These are phyloP conservation scores for Botrytis deweyae DNA, from an alignment of 2,329 filamentous ascomycete genomes.

Conservation along the genomic window DNA sequence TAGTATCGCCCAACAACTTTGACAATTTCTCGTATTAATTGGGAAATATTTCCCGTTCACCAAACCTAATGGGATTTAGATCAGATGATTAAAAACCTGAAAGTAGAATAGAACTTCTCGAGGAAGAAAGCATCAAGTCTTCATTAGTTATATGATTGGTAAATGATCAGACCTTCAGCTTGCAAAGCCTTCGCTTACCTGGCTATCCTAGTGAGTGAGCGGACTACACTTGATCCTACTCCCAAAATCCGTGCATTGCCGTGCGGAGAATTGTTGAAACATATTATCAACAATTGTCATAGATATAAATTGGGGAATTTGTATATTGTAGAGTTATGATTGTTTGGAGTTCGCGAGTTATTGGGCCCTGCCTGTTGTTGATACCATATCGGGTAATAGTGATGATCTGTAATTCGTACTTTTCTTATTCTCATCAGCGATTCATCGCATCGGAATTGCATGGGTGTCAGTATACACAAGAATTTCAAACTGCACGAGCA, in stretches of 20 bases:
- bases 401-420: not conserved
- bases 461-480: not conserved
- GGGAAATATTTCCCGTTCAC: not conserved
- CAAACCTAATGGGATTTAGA: not conserved
- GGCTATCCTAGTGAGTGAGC: not conserved
- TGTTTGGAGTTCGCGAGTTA: not conserved
- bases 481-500: slow-evolving; percentile 3
- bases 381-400: not conserved
- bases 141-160: not conserved
- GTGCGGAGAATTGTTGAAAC: slow-evolving; percentile 12
- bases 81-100: not conserved
- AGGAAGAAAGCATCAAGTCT: not conserved
- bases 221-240: slow-evolving; percentile 13
- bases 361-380: not conserved
- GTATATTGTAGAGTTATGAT: not conserved
- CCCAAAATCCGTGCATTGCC: slow-evolving; percentile 11
- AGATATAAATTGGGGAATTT: not conserved
- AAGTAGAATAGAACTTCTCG: not conserved
- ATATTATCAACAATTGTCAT: not conserved
- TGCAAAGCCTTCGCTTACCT: not conserved
- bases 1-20: not conserved
- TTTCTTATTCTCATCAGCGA: not conserved
- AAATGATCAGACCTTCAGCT: slow-evolving; percentile 15
- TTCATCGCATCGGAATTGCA: not conserved
- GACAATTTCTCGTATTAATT: not conserved